These are phyloP conservation scores for Berkeleyomyces rouxiae DNA, from an alignment of 2,329 filamentous ascomycete species.

Conservation along the genomic window DNA sequence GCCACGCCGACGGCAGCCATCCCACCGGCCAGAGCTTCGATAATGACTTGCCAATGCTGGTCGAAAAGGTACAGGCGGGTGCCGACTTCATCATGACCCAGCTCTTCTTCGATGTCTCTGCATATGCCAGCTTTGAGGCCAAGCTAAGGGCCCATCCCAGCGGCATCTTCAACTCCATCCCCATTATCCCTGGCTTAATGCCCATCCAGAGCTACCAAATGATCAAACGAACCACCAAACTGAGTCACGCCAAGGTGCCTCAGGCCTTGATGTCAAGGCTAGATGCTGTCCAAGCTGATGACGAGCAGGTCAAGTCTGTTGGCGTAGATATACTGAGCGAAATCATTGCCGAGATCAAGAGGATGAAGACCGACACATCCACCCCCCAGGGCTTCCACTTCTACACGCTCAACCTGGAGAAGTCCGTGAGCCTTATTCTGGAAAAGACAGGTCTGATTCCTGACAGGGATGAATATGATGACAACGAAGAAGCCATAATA, in stretches of 20 bases:
- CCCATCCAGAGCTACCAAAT: constrained; percentile 96
- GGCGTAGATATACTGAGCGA: constrained; percentile 74
- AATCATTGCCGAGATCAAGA: constrained; percentile 62
- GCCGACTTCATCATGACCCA: constrained; percentile 99
- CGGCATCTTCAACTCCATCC: constrained; percentile 68
- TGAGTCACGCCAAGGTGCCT: constrained; percentile 78
- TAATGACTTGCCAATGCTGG: constrained; percentile 70
- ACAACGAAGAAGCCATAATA: constrained; percentile 24
- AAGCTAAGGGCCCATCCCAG: constrained; percentile 64
- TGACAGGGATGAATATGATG: constrained; percentile 21
- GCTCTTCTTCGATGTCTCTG: constrained; percentile 79
- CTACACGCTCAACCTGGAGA: constrained; percentile 92
- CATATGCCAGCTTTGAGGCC: constrained; percentile 66
- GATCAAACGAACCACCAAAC: constrained; percentile 80
- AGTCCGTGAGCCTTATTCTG: constrained; percentile 83
- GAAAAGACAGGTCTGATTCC: constrained; percentile 77
- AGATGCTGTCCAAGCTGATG: constrained; percentile 58
- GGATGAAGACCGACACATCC: constrained; percentile 16
- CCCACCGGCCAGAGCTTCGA: constrained; percentile 53
- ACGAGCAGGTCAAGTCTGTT: constrained; percentile 63
- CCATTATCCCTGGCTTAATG: constrained; percentile 91
- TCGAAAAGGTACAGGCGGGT: constrained; percentile 80
- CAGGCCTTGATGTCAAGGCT: constrained; percentile 50
- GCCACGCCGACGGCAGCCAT: constrained; percentile 80
- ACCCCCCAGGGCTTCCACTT: constrained; percentile 75